Evolutionary conservation across 352 stramenopile species (phyloP), one percentile per base, ranked within the genome.

Genomic region (Pythium aphanidermatum): DNA sequence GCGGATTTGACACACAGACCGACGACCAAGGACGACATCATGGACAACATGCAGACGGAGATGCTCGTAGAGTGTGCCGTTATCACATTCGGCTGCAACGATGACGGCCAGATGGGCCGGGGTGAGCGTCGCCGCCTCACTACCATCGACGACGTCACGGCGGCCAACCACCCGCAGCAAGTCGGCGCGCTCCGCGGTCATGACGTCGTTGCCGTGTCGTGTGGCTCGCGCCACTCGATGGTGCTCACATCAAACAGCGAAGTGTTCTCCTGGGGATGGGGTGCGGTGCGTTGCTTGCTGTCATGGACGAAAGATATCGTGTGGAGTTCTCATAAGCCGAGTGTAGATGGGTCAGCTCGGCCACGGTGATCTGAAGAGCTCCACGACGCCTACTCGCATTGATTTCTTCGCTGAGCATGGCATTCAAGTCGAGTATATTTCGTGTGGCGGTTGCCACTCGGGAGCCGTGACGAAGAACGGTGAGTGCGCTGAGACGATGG

Each of bases 201-300:
- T 33, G 76, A 87, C 35, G 41, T 89, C 27, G 50, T 75, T 25
- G 76, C 78, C 0, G 69, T 84, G 32, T 92, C 80, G 2, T 92
- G 80, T 51, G 80, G 80, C 26, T 92, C 80, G 46, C 77, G 80
- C 25, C 80, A 92, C 58, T 79, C 75, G 7, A 86, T 92, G 72
- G 80, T 76, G 42, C 71, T 92, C 46, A 86, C 75, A 20, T 63
- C 68, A 7, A 55, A 46, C 9, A 77, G 77, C 12, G 65, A 73
- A 4, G 70, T 89, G 20, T 85, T 79, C 40, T 80, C 77, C 16
- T 92, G 78, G 70, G 80, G 80, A 0, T 92, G 80, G 80, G 80
- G 80, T 60, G 74, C 69, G 54, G 76, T 89, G 27, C 35, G 70
- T 80, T n/a, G 24, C 21, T 10, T 41, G 17, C 28, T 40, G 11